These are phyloP conservation scores for Paragyromitra xinjiangensis DNA, from an alignment of 495 filamentous ascomycete genomes.

Conservation along the genomic window DNA sequence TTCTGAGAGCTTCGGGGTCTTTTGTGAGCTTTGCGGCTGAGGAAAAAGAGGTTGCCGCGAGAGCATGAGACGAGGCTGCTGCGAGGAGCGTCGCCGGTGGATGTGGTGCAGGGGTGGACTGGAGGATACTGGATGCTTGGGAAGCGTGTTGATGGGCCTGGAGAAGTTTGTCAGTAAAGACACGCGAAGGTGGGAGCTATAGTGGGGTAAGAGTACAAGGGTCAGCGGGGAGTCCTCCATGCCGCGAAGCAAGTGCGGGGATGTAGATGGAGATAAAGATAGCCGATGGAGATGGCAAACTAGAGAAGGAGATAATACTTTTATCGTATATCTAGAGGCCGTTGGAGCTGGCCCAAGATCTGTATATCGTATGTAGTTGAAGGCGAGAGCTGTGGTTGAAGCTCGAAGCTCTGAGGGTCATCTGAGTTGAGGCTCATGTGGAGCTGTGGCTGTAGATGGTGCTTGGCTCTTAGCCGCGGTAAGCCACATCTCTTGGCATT, in stretches of 20 bases:
- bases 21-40: conserved; percentile 76
- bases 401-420: not conserved
- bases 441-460: not conserved
- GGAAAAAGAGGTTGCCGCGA: conserved; percentile 89
- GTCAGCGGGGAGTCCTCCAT: conserved; percentile 56
- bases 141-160: conserved; percentile 90
- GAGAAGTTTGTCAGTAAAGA: conserved; percentile 41
- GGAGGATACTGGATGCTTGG: conserved; percentile 68
- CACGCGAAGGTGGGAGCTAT: conserved; percentile 14
- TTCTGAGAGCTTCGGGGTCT: conserved; percentile 84
- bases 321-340: not conserved
- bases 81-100: conserved; percentile 79
- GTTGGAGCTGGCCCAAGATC: not conserved
- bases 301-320: not conserved
- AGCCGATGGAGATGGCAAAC: not conserved
- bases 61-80: conserved; percentile 79
- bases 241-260: not conserved
- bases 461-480: not conserved
- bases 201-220: conserved; percentile 36
- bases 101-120: conserved; percentile 68
- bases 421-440: conserved; percentile 3
- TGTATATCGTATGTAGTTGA: not conserved
- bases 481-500: conserved; percentile 1
- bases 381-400: not conserved
- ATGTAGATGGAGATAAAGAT: not conserved